Evolutionary conservation across 106 monocot genomes (phyloP), one percentile per base, ranked within the genome.

Genomic region (Apostasia shenzhenica): DNA sequence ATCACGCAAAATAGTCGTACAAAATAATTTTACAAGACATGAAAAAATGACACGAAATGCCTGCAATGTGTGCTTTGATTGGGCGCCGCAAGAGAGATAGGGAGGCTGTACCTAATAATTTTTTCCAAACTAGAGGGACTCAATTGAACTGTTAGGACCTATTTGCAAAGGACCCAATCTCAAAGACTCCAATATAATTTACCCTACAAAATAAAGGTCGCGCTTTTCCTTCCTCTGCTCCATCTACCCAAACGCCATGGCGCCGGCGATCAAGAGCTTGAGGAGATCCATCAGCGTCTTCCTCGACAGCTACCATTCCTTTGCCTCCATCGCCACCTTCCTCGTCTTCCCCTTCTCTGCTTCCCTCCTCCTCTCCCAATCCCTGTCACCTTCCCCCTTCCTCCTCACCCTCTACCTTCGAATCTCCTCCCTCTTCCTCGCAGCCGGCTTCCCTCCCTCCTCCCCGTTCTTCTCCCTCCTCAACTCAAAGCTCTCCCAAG

Each of bases 221-320:
- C 26, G 26, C 26, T 26, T 26, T 26, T 26, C 26, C 26, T 26
- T 26, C 26, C 26, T 26, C 26, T 26, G 26, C 26, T 26, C 26
- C 26, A 26, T 26, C 50, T 51, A 9, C 9, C 50, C 50, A 4
- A 4, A 62, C 42, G 44, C 9, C 61, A 84, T 79, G 91, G 89
- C 69, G 45, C 69, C 59, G 56, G 73, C 82, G 48, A 73, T 55
- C 63, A 78, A 59, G 54, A 72, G 89, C 70, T 26, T 92, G 4
- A 82, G 88, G 44, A 84, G 67, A 62, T 71, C 95, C 55, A 73
- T 86, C 66, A 55, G 78, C 68, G 66, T 80, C 14, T 89, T 95
- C 81, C 75, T 81, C 71, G 41, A 72, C 13, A 77, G 68, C 77
- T 95, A 92, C 70, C 78, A 82, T 12, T 45, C 66, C 75, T 86